phyloP scores from a whole-genome alignment of 2,329 filamentous ascomycete genomes.

The Colletotrichum gigasporum region DNA sequence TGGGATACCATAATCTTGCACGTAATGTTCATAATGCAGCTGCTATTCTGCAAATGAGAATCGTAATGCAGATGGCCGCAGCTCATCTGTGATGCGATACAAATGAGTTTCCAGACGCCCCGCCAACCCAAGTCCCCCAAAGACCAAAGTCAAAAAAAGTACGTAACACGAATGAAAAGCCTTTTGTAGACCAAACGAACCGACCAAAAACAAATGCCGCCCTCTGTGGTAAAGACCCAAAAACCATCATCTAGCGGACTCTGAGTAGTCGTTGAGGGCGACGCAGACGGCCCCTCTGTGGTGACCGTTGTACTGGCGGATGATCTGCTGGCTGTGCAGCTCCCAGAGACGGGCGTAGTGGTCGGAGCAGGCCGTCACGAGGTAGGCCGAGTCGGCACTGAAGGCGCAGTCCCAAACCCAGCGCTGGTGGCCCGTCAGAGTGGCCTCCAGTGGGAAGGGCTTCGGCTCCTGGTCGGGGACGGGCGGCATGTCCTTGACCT shows the following conservation, averaged over 20 bases:
- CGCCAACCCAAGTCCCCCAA: conserved; percentile 29
- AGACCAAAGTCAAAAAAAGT: conserved; percentile 16
- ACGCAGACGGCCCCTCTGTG: conserved; percentile 93
- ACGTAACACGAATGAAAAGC: conserved; percentile 14
- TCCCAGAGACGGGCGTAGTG: conserved; percentile 96
- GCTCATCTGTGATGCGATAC: conserved; percentile 22
- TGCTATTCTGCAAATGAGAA: conserved; percentile 13
- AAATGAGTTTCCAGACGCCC: conserved; percentile 31
- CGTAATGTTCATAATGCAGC: conserved; percentile 20
- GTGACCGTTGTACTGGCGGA: conserved; percentile 94
- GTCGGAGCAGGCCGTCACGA: conserved; percentile 92
- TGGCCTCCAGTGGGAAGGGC: conserved; percentile 84
- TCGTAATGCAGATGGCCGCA: conserved; percentile 22
- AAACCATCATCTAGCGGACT: conserved; percentile 49
- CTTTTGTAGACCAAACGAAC: conserved; percentile 18
- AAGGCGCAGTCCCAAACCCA: conserved; percentile 99
- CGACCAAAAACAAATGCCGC: conserved; percentile 1
- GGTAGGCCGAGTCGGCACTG: conserved; percentile 89
- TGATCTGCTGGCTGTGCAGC: conserved; percentile 84
- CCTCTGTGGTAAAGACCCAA: neutral
- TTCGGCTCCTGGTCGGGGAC: conserved; percentile 51
- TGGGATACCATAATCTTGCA: conserved; percentile 25
- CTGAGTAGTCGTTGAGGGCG: conserved; percentile 86
- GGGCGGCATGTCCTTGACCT: conserved; percentile 76
- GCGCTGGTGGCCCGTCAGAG: conserved; percentile 87